Conservation (phyloP, 768 basidiomycete species). For the Pleurotus eryngii region DNA sequence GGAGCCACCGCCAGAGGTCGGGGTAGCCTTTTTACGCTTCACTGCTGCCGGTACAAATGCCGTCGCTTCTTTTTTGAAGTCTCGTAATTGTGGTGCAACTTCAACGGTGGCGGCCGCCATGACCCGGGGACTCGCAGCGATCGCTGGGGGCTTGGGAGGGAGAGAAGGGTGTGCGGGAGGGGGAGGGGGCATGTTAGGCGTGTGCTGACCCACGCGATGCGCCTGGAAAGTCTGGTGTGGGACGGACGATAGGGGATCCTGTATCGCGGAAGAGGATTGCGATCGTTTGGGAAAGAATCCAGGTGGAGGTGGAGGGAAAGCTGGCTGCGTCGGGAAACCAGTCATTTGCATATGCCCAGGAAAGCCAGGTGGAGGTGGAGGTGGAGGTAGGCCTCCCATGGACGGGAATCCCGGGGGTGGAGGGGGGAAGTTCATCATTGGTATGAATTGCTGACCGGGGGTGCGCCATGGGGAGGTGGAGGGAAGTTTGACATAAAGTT, state of each 20-base stretch:
- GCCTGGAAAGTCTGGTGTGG: conserved; percentile 81
- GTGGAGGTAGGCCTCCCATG: conserved; percentile 20
- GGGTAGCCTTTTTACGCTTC: conserved; percentile 63
- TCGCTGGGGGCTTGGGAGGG: conserved; percentile 35
- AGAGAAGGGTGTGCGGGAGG: conserved; percentile 38
- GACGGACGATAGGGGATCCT: conserved; percentile 73
- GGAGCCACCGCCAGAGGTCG: conserved; percentile 21
- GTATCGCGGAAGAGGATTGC: conserved; percentile 51
- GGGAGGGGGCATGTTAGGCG: conserved; percentile 18
- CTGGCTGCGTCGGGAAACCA: conserved; percentile 19
- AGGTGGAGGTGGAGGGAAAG: conserved; percentile 46
- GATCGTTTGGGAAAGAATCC: conserved; percentile 61
- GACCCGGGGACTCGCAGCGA: conserved; percentile 17
- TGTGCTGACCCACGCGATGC: conserved; percentile 41
- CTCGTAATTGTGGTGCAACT: conserved; percentile 84
- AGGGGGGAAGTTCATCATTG: background rate
- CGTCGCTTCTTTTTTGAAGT: conserved; percentile 93
- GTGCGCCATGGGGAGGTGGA: conserved; percentile 22
- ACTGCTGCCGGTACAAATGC: conserved; percentile 84
- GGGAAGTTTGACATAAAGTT: conserved; percentile 17
- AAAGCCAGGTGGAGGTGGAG: conserved; percentile 15
- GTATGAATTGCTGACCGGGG: conserved; percentile 10
- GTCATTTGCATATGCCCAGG: conserved; percentile 6
- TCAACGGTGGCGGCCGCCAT: conserved; percentile 66
- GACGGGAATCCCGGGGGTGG: conserved; percentile 22